These are phyloP conservation scores for Phaseolus lunatus DNA, from an alignment of 306 rosid genomes.

Conservation along the genomic window DNA sequence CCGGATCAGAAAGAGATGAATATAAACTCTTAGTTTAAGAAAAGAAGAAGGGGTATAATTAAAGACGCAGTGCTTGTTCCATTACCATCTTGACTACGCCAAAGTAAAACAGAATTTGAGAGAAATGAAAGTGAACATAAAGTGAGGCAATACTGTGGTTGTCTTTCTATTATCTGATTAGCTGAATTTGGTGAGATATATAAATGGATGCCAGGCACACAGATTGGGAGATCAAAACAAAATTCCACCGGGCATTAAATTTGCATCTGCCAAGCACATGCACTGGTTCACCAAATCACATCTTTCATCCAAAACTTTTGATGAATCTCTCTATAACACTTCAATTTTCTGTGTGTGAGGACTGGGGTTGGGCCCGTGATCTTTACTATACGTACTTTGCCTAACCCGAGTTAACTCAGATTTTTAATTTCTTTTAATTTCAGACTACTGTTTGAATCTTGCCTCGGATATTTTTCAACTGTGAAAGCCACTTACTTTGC, in stretches of 20 bases:
- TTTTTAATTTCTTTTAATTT: conserved; percentile 23
- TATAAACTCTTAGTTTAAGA: too few species aligned
- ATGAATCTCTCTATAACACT: conserved; percentile 20
- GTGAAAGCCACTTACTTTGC: background rate
- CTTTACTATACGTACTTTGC: conserved; percentile 3
- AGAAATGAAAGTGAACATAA: background rate
- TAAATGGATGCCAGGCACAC: conserved; percentile 39
- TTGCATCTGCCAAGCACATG: conserved; percentile 71
- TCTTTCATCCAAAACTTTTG: conserved; percentile 21
- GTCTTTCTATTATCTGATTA: conserved; percentile 4
- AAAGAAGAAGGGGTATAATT: too few species aligned
- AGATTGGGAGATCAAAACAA: conserved; percentile 26
- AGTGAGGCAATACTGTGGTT: background rate
- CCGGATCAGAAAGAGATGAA: too few species aligned
- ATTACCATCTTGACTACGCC: too few species aligned
- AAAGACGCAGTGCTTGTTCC: too few species aligned
- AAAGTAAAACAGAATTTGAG: background rate
- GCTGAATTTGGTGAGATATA: conserved; percentile 20
- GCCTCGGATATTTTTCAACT: conserved; percentile 16
- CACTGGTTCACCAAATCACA: conserved; percentile 34
- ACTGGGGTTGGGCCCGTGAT: conserved; percentile 35
- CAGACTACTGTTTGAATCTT: conserved; percentile 8
- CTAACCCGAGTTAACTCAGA: conserved; percentile 4
- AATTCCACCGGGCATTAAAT: conserved; percentile 50
- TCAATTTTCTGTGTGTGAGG: background rate